Conservation (phyloP, 225 moss, liverwort and hornwort species). For the Physcomitrellopsis africana region DNA sequence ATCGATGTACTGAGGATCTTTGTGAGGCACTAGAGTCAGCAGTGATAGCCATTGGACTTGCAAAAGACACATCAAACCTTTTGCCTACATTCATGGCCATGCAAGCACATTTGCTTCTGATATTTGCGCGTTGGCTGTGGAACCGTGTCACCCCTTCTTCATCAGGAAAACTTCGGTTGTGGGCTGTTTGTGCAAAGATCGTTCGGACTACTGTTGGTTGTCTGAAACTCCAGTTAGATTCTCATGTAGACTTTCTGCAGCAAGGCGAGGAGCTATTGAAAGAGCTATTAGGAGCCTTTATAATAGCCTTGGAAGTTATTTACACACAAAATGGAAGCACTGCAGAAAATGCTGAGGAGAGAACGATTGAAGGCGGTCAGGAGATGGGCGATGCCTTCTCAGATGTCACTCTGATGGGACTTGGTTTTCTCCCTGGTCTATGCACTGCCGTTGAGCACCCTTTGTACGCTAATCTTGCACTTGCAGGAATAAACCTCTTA, state of each 20-base stretch:
- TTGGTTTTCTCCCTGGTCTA: slow-evolving; percentile 81
- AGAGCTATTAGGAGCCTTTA: slow-evolving; percentile 68
- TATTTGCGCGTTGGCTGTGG: slow-evolving; percentile 72
- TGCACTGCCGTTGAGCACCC: slow-evolving; percentile 77
- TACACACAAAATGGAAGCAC: slow-evolving; percentile 56
- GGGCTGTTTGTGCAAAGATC: slow-evolving; percentile 65
- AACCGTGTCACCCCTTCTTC: slow-evolving; percentile 42
- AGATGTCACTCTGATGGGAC: slow-evolving; percentile 71
- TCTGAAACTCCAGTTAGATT: slow-evolving; percentile 74
- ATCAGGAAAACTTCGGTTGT: slow-evolving; percentile 47
- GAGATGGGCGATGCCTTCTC: slow-evolving; percentile 73
- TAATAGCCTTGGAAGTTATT: slow-evolving; percentile 76
- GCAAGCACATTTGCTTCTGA: slow-evolving; percentile 83
- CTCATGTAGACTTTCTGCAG: slow-evolving; percentile 54
- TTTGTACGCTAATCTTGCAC: slow-evolving; percentile 67
- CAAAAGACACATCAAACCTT: slow-evolving; percentile 67
- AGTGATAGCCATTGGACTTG: slow-evolving; percentile 54
- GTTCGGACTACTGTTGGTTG: slow-evolving; percentile 77
- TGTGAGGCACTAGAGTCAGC: slow-evolving; percentile 70
- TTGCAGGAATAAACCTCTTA: slow-evolving; percentile 82
- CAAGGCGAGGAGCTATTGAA: slow-evolving; percentile 74
- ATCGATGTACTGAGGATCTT: slow-evolving; percentile 65
- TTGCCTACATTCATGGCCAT: slow-evolving; percentile 73
- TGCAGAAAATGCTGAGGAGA: slow-evolving; percentile 36
- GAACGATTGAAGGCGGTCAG: slow-evolving; percentile 37